phyloP scores from a whole-genome alignment of 495 filamentous ascomycete genomes.

The Tirmania nivea region DNA sequence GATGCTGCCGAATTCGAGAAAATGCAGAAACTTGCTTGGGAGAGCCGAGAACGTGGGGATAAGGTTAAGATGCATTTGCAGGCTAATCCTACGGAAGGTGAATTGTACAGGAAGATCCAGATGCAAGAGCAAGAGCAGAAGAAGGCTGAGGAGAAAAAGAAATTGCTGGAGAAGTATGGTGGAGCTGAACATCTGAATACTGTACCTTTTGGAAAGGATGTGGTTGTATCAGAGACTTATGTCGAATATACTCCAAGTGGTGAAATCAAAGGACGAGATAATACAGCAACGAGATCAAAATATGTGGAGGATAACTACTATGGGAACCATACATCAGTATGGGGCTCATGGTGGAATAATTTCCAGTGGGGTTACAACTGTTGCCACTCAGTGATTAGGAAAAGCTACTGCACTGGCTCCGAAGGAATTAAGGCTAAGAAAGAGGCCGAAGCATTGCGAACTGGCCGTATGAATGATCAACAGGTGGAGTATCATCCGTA shows the following conservation, averaged over 20 bases:
- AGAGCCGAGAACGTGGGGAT: slow-evolving; percentile 61
- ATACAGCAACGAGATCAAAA: slow-evolving; percentile 56
- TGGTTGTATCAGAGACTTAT: slow-evolving; percentile 67
- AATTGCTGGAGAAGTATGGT: slow-evolving; percentile 70
- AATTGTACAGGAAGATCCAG: slow-evolving; percentile 60
- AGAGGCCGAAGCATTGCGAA: slow-evolving; percentile 37
- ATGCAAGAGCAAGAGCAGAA: slow-evolving; percentile 45
- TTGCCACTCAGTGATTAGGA: slow-evolving; percentile 81
- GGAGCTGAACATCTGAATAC: slow-evolving; percentile 41
- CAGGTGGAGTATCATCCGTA: slow-evolving; percentile 15
- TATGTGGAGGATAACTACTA: slow-evolving; percentile 69
- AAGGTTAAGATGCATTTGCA: slow-evolving; percentile 67
- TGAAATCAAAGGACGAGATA: slow-evolving; percentile 68
- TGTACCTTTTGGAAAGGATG: slow-evolving; percentile 39
- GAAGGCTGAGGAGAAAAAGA: slow-evolving; percentile 42
- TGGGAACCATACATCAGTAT: slow-evolving; percentile 84
- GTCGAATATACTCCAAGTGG: slow-evolving; percentile 88
- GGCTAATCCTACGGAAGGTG: slow-evolving; percentile 87
- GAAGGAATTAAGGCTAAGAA: slow-evolving; percentile 56
- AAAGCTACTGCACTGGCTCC: slow-evolving; percentile 91
- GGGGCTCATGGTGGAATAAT: slow-evolving; percentile 93
- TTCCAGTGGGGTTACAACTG: slow-evolving; percentile 97
- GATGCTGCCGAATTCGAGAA: slow-evolving; percentile 89
- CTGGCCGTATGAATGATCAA: slow-evolving; percentile 26
- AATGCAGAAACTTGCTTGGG: slow-evolving; percentile 83